Percentiles rank a stretch among this genome's conserved stretches.
Conservation (phyloP, 2,329 filamentous ascomycete species). For the Cladosporium sp. region DNA sequence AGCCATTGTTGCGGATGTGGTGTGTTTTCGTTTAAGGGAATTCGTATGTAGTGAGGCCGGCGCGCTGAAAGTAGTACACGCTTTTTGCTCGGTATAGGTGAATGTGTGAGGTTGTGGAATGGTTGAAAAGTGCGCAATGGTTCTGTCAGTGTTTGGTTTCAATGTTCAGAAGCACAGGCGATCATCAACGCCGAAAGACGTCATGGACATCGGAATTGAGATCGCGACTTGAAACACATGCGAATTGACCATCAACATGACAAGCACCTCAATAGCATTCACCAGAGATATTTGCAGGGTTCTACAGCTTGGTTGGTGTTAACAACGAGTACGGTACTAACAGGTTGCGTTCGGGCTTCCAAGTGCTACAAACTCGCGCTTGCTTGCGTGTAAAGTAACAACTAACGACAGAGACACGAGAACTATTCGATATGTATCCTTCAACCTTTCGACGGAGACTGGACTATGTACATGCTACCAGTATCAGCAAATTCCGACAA, state of each 20-base stretch:
- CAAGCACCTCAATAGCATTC: neutral
- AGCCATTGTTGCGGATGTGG: neutral
- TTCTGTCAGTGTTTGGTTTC: neutral
- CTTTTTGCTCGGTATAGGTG: too few relatives aligned
- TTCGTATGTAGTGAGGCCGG: neutral
- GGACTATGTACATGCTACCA: too few relatives aligned
- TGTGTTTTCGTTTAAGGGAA: neutral
- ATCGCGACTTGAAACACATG: neutral
- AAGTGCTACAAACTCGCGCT: neutral
- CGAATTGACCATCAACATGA: neutral
- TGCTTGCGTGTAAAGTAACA: too few relatives aligned
- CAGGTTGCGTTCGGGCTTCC: neutral
- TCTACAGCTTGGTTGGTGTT: neutral
- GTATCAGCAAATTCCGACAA: too few relatives aligned
- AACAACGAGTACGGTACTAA: neutral
- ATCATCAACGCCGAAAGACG: neutral
- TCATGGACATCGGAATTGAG: neutral
- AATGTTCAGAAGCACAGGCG: neutral
- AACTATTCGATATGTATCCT: too few relatives aligned
- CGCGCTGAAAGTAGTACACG: too few relatives aligned
- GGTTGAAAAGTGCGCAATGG: neutral
- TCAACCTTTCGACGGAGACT: too few relatives aligned
- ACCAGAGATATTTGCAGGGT: neutral
- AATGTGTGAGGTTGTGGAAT: neutral
- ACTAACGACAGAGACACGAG: too few relatives aligned